A percentile compares a stretch with the other conserved stretches of the same genome.
phyloP scores from a whole-genome alignment of 2,329 filamentous ascomycete species.

The Botryosphaeria dothidea region DNA sequence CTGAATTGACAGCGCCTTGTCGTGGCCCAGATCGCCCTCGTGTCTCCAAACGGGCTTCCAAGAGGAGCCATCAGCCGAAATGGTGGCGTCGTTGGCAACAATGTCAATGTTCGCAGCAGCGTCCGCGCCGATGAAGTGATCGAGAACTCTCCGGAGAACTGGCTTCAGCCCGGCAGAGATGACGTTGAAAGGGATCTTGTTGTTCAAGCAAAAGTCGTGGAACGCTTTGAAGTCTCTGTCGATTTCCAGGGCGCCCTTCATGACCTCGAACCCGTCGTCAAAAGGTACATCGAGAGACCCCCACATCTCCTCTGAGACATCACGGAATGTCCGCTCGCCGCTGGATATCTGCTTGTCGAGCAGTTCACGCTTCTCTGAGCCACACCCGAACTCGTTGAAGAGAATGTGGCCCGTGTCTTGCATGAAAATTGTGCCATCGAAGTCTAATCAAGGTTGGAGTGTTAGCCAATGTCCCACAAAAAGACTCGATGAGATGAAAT shows the following conservation, averaged over 20 bases:
- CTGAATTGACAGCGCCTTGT: slow-evolving; percentile 66
- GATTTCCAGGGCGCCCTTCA: slow-evolving; percentile 62
- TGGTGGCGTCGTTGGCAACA: slow-evolving; percentile 66
- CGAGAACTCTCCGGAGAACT: slow-evolving; percentile 61
- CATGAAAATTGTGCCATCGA: slow-evolving; percentile 73
- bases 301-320: slow-evolving; percentile 74
- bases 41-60: slow-evolving; percentile 71
- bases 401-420: slow-evolving; percentile 67
- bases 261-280: slow-evolving; percentile 66
- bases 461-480: background rate
- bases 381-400: slow-evolving; percentile 66
- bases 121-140: slow-evolving; percentile 65
- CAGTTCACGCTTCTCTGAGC: slow-evolving; percentile 54
- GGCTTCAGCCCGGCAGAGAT: slow-evolving; percentile 70
- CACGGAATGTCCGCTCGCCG: slow-evolving; percentile 66
- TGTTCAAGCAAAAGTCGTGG: slow-evolving; percentile 64
- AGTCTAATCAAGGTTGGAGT: slow-evolving; percentile 49
- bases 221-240: slow-evolving; percentile 65
- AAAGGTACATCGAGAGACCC: slow-evolving; percentile 66
- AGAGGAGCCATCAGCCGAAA: slow-evolving; percentile 54
- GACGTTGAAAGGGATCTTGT: slow-evolving; percentile 67
- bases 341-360: slow-evolving; percentile 66
- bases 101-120: slow-evolving; percentile 63
- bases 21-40: slow-evolving; percentile 65
- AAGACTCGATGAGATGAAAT: too few relatives aligned